Evolutionary conservation across 768 basidiomycete genomes (phyloP).

Genomic region (Phanerochaete sordida): DNA sequence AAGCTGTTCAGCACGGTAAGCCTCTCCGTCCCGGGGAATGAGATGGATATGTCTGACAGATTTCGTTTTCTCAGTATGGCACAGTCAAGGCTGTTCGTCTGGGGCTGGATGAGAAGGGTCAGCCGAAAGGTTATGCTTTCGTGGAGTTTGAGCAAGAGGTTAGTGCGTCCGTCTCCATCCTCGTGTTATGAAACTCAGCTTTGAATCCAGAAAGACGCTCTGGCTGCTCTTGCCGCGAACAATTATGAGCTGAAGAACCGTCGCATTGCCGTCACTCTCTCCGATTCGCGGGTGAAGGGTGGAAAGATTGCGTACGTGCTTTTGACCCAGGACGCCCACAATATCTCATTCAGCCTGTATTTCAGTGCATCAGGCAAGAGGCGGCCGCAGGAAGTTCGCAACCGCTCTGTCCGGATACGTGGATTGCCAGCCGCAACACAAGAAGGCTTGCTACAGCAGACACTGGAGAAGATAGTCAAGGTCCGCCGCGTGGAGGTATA

Average conservation of each 20-base stretch:
- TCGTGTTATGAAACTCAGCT: too few species aligned
- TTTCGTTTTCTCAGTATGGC: slow-evolving; percentile 60
- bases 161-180: slow-evolving; percentile 18
- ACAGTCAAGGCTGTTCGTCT: slow-evolving; percentile 78
- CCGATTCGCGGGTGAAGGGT: slow-evolving; percentile 54
- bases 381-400: slow-evolving; percentile 51
- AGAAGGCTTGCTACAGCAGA: slow-evolving; percentile 90
- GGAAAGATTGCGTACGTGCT: slow-evolving; percentile 23
- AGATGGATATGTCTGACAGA: not conserved
- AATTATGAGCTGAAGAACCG: slow-evolving; percentile 87
- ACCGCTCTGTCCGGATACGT: slow-evolving; percentile 71
- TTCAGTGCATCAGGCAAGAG: slow-evolving; percentile 15
- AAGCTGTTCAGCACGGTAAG: slow-evolving; percentile 72
- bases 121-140: slow-evolving; percentile 85
- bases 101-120: slow-evolving; percentile 64
- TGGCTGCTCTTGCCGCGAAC: slow-evolving; percentile 71
- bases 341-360: too few species aligned
- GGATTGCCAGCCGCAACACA: slow-evolving; percentile 76
- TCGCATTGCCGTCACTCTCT: slow-evolving; percentile 84
- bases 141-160: slow-evolving; percentile 88
- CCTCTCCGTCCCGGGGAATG: not conserved
- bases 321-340: too few species aligned
- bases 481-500: slow-evolving; percentile 79
- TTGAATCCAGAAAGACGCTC: slow-evolving; percentile 74
- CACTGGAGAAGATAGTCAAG: slow-evolving; percentile 69